Conservation (phyloP, 352 stramenopile species). For the Phytophthora syringae region DNA sequence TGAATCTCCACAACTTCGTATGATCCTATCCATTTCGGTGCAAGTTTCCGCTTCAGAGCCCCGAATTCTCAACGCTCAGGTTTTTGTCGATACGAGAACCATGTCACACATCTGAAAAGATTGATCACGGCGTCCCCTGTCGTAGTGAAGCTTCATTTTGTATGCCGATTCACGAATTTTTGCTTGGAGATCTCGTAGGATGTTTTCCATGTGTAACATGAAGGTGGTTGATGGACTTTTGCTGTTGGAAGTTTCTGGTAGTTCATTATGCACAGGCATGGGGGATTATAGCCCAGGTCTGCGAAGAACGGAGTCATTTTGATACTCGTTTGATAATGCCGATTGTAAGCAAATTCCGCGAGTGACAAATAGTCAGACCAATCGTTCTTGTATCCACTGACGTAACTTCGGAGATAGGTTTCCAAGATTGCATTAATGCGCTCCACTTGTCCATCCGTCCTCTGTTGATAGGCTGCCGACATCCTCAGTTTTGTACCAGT, state of each 20-base stretch:
- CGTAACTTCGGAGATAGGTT: neutral
- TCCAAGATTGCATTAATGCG: slow-evolving; percentile 9
- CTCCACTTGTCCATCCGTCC: slow-evolving; percentile 14
- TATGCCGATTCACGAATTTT: neutral
- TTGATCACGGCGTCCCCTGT: neutral
- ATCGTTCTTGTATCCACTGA: slow-evolving; percentile 7
- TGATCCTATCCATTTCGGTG: neutral
- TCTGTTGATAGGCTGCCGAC: slow-evolving; percentile 3
- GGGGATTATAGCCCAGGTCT: neutral
- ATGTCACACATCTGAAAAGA: neutral
- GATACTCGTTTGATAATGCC: neutral
- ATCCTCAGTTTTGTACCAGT: slow-evolving; percentile 11
- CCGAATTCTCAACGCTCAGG: slow-evolving; percentile 1
- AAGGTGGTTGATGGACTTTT: neutral
- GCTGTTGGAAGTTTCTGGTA: neutral
- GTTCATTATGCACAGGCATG: no score
- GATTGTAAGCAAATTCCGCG: slow-evolving; percentile 3
- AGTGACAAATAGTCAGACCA: neutral
- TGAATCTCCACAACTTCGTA: slow-evolving; percentile 2
- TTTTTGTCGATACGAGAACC: slow-evolving; percentile 1
- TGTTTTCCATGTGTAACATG: neutral
- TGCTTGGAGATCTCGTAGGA: neutral
- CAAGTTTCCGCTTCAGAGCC: neutral
- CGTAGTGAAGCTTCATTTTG: slow-evolving; percentile 5
- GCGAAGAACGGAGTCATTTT: neutral